Conservation (phyloP, 2,329 filamentous ascomycete genomes). For the Bretziella fagacearum region DNA sequence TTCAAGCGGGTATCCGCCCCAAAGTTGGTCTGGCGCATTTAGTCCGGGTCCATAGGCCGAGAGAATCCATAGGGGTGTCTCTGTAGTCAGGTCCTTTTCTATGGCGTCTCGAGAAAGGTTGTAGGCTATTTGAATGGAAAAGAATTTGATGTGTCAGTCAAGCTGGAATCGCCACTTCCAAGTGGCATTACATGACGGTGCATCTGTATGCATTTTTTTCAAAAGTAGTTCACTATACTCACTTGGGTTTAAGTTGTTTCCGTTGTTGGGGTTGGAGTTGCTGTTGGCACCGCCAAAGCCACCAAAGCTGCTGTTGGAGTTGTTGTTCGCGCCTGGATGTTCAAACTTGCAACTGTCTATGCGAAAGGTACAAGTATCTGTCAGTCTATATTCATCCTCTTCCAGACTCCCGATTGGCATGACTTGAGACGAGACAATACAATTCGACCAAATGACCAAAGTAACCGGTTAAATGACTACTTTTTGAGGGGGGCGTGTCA, state of each 20-base stretch:
- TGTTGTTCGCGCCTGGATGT: slow-evolving; percentile 27
- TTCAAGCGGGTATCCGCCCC: slow-evolving; percentile 63
- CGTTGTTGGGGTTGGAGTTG: background rate
- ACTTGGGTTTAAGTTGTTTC: no score
- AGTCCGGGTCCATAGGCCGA: slow-evolving; percentile 69
- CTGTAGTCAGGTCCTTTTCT: slow-evolving; percentile 47
- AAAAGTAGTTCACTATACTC: no score
- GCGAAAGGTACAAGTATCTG: background rate
- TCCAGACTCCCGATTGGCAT: no score
- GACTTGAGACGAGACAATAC: no score
- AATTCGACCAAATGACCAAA: background rate
- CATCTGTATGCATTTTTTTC: no score
- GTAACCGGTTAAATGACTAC: background rate
- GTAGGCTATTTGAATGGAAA: slow-evolving; percentile 24
- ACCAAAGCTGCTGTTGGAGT: slow-evolving; percentile 15
- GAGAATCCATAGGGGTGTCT: slow-evolving; percentile 68
- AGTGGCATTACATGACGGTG: no score
- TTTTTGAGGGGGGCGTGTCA: no score
- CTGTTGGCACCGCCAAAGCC: slow-evolving; percentile 14
- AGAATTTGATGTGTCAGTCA: no score
- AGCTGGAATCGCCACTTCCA: no score
- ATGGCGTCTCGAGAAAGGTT: slow-evolving; percentile 43
- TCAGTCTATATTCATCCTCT: slow-evolving; percentile 1
- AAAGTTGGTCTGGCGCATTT: slow-evolving; percentile 64
- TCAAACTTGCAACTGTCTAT: slow-evolving; percentile 38